Percentiles rank a stretch among this genome's conserved stretches.
phyloP scores from a whole-genome alignment of 768 basidiomycete genomes.

The Lenzites betulinus region DNA sequence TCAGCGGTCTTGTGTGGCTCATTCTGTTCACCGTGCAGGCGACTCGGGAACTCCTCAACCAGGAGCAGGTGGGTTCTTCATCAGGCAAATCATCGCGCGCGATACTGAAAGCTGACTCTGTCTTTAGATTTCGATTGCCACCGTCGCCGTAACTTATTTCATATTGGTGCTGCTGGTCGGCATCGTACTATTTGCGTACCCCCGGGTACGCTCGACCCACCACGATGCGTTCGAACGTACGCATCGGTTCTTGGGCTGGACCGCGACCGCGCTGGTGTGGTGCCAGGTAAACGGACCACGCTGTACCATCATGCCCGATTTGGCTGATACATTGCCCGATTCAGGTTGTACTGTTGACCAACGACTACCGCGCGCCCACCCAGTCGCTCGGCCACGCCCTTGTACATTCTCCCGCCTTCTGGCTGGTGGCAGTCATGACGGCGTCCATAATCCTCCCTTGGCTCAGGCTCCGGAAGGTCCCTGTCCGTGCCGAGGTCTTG shows the following conservation, averaged over 20 bases:
- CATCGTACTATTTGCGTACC: conserved; percentile 55
- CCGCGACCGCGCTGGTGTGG: conserved; percentile 54
- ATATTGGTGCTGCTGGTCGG: conserved; percentile 49
- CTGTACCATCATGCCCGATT: conserved; percentile 16
- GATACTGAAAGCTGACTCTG: conserved; percentile 37
- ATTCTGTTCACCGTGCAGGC: conserved; percentile 51
- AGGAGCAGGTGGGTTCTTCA: conserved; percentile 39
- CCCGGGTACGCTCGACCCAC: conserved; percentile 45
- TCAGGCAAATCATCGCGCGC: conserved; percentile 40
- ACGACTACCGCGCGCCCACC: conserved; percentile 47
- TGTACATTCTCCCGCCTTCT: conserved; percentile 49
- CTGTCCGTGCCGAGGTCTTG: conserved; percentile 52
- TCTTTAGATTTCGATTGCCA: conserved; percentile 46
- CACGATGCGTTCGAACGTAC: conserved; percentile 58
- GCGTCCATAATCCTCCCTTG: conserved; percentile 61
- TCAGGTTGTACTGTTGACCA: conserved; percentile 52
- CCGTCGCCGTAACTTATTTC: conserved; percentile 52
- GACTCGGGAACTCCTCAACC: conserved; percentile 47
- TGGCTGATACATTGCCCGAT: conserved; percentile 26
- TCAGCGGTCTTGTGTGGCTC: conserved; percentile 56
- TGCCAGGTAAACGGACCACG: conserved; percentile 41
- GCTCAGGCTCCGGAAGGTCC: conserved; percentile 57
- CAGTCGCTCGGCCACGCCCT: conserved; percentile 46
- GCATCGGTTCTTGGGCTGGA: conserved; percentile 62
- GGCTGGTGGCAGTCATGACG: conserved; percentile 57